Evolutionary conservation across 2,329 filamentous ascomycete species (phyloP).

Genomic region (Nemania abortiva): DNA sequence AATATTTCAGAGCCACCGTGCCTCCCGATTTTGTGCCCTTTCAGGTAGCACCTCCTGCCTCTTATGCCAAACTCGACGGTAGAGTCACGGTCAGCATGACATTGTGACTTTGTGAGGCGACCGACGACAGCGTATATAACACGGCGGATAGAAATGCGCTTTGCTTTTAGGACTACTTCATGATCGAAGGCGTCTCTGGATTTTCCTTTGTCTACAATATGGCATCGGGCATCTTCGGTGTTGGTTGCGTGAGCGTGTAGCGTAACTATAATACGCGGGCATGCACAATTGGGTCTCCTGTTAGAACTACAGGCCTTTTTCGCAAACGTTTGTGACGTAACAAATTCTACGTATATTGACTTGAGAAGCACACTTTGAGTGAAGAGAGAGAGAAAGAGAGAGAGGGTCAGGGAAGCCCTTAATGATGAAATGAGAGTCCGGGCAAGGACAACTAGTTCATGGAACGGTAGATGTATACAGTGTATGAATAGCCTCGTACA

Average conservation of each 20-base stretch:
- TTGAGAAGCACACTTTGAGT: conserved; percentile 28
- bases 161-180: conserved; percentile 31
- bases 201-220: conserved; percentile 28
- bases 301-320: conserved; percentile 14
- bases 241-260: conserved; percentile 29
- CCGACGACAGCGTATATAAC: conserved; percentile 33
- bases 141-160: conserved; percentile 21
- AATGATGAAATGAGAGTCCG: conserved; percentile 16
- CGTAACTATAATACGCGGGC: conserved; percentile 9
- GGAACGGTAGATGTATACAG: conserved; percentile 24
- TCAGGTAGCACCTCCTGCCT: conserved; percentile 36
- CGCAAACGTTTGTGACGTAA: not conserved
- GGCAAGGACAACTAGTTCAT: not conserved
- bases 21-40: conserved; percentile 43
- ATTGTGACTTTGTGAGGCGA: conserved; percentile 21
- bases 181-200: conserved; percentile 35
- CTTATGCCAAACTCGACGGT: conserved; percentile 39
- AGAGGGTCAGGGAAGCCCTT: not conserved
- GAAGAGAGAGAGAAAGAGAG: not conserved
- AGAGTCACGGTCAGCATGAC: conserved; percentile 32
- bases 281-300: conserved; percentile 13
- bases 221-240: conserved; percentile 33
- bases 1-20: conserved; percentile 47
- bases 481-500: conserved; percentile 37
- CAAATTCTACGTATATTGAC: conserved; percentile 29